Conservation (phyloP, 2,329 filamentous ascomycete species). For the Ophiognomonia clavigignenti-juglandacearum region DNA sequence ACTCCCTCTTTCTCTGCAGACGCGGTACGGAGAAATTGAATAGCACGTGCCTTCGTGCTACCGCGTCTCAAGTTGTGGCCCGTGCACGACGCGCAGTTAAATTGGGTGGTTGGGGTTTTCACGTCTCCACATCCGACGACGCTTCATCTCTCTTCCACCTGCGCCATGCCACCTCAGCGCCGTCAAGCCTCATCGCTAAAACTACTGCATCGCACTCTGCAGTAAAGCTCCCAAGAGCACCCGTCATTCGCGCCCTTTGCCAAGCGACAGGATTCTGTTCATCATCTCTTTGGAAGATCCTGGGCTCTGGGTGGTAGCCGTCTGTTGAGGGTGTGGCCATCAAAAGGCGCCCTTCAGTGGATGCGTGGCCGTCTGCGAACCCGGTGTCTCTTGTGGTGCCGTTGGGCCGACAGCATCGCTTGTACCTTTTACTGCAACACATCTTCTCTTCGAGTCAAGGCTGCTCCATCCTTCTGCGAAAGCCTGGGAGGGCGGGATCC, state of each 20-base stretch:
- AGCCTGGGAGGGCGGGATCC: conserved; percentile 8
- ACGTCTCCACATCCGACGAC: too few species aligned
- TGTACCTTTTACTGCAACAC: not conserved
- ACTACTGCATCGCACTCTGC: conserved; percentile 5
- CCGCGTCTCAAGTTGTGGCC: too few species aligned
- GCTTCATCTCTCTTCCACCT: too few species aligned
- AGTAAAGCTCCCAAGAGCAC: not conserved
- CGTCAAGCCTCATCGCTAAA: not conserved
- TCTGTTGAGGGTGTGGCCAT: not conserved
- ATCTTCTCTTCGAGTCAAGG: conserved; percentile 3
- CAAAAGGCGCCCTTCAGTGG: not conserved
- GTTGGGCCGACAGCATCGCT: not conserved
- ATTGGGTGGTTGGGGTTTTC: too few species aligned
- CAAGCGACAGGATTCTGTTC: not conserved
- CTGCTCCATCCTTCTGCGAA: not conserved
- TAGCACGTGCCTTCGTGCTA: too few species aligned
- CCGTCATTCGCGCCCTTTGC: conserved; percentile 1
- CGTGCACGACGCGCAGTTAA: too few species aligned
- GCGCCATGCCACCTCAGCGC: too few species aligned
- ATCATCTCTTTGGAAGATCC: not conserved
- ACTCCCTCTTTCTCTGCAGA: too few species aligned
- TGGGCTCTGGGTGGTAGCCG: conserved; percentile 3
- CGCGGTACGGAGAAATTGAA: too few species aligned
- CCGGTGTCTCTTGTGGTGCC: conserved; percentile 4
- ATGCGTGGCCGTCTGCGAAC: conserved; percentile 1